Evolutionary conservation across 208 protist genomes (phyloP), one percentile per base, ranked within the genome.

Genomic region (Trypanosoma cruzi): DNA sequence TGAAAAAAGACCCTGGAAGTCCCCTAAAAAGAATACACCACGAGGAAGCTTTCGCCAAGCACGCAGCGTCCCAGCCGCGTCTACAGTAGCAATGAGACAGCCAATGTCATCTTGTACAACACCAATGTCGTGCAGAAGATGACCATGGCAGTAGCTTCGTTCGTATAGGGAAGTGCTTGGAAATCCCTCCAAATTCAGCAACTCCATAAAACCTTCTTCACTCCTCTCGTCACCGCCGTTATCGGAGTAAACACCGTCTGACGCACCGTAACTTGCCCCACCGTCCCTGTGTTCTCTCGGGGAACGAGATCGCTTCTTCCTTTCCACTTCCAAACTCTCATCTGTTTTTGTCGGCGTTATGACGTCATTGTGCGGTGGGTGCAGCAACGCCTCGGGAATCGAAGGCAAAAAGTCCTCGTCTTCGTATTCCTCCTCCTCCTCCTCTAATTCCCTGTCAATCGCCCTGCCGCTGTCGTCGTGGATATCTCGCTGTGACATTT

Each of bases 31-130:
- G 63, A 90, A 82, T 46, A 93, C 52, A 49, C 81, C 79, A 54
- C 80, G 80, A 10, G 88, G 84, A 32, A 93, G 79, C 74, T 88
- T 93, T 37, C 88, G 81, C 88, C 82, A 89, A 29, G 88, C 62
- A 20, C 88, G 82, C 50, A 90, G 53, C 22, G 75, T 73, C 31
- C 88, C 88, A 40, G 44, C 34, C 5, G 61, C 68, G 71, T 89
- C 88, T 2, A 93, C 48, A 2, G 78, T 87, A 44, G 73, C 64
- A 57, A 90, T 61, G 28, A 93, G 60, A 16, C 72, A 77, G 20
- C 84, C 84, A 29, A 87, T 75, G 0, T 79, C 61, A 66, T 93
- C 87, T 29, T 73, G 37, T 37, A 86, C 64, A 14, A 84, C 62
- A 42, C 59, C 77, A 34, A 87, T 59, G 63, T 89, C 86, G 20